phyloP scores from a whole-genome alignment of 306 rosid genomes.

The Cucurbita ficifolia region DNA sequence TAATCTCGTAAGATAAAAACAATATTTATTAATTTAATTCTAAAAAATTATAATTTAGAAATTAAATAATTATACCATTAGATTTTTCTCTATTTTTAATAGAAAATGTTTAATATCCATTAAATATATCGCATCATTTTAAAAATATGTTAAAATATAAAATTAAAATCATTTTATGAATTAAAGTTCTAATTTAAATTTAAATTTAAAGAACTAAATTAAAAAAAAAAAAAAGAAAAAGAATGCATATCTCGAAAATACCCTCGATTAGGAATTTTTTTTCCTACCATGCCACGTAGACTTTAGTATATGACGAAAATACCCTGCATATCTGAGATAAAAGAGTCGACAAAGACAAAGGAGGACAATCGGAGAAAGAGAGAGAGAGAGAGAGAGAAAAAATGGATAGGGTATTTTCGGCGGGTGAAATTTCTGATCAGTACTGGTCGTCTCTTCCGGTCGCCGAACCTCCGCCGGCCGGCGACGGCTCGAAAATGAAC shows the following conservation, averaged over 20 bases:
- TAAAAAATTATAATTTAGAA: too few species aligned
- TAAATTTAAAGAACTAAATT: too few species aligned
- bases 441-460: conserved; percentile 31
- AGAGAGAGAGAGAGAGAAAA: conserved; percentile 5
- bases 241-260: not conserved
- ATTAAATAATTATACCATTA: too few species aligned
- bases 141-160: too few species aligned
- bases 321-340: not conserved
- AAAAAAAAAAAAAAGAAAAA: too few species aligned
- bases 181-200: too few species aligned
- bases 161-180: too few species aligned
- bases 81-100: too few species aligned
- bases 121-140: too few species aligned
- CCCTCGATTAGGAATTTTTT: not conserved
- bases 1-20: too few species aligned
- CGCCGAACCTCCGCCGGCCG: not conserved
- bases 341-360: not conserved
- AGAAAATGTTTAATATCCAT: too few species aligned
- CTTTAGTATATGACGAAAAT: not conserved
- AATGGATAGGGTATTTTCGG: conserved; percentile 79
- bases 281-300: not conserved
- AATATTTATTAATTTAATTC: too few species aligned
- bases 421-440: conserved; percentile 61
- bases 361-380: not conserved
- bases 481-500: conserved; percentile 33